Evolutionary conservation across 2,329 filamentous ascomycete genomes (phyloP), one percentile per base, ranked within the genome.

Genomic region (Rachicladosporium sp.): DNA sequence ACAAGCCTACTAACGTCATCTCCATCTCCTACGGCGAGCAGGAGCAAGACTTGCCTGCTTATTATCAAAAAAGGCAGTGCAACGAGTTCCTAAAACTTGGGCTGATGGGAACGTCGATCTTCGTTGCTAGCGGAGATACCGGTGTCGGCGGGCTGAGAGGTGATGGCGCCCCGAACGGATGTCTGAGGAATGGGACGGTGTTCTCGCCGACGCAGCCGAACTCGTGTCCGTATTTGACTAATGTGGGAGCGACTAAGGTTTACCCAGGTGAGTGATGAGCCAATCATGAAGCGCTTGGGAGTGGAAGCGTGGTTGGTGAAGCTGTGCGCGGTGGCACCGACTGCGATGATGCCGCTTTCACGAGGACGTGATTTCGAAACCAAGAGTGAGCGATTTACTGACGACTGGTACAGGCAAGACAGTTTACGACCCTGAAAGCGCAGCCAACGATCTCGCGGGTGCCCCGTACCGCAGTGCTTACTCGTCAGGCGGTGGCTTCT

Each of bases 21-120:
- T 69, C 64, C 15, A 70, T 70, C 21, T 72, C 67, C 9, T 76
- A 76, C 51, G 65, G 61, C 9, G 68, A 68, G 46, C 67, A 69
- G 45, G 71, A 76, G 56, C 64, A 59, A 10, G 65, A 68, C 37
- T 55, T 70, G 6, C 64, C 68, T 1, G 57, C 60, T 4, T 58
- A 56, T 41, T 76, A 75, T 49, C 63, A 69, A 43, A 47, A 60
- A 35, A 60, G 72, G 2, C 71, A 76, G 54, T 75, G 71, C 50
- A 56, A 62, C 41, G 70, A 74, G 58, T 74, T 70, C 53, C 66
- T 74, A 65, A 75, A 76, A 58, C 64, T 75, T 2, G 70, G 67
- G 11, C 63, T 74, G 27, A 65, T 66, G 49, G 71, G 70, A 12
- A 62, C 71, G 8, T 66, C 67, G 1, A 55, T 76, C n/a, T 43